phyloP scores from a whole-genome alignment of 208 protist genomes.

The Leishmania mexicana region DNA sequence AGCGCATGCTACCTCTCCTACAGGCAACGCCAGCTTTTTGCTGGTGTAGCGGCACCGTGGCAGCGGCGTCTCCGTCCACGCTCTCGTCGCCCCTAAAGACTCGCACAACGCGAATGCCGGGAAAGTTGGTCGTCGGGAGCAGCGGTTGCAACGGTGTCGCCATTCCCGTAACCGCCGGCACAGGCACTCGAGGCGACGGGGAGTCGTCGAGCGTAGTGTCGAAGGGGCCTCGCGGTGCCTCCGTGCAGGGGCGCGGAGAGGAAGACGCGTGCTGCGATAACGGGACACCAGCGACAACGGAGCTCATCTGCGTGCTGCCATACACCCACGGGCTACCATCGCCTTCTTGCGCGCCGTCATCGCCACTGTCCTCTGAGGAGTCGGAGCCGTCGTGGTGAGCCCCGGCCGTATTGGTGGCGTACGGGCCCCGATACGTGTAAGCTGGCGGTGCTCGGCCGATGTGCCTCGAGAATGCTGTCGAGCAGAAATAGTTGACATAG shows the following conservation, averaged over 20 bases:
- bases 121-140: not conserved
- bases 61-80: not conserved
- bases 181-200: not conserved
- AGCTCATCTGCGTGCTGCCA: not conserved
- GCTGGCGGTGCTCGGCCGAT: conserved; percentile 31
- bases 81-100: not conserved
- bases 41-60: not conserved
- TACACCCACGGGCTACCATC: not conserved
- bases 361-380: not conserved
- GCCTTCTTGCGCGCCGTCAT: not conserved
- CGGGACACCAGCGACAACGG: not conserved
- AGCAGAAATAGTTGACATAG: conserved; percentile 69
- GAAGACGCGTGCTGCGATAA: not conserved
- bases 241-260: too few relatives aligned
- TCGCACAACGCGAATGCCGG: not conserved
- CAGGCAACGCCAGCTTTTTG: not conserved
- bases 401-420: not conserved
- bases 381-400: conserved; percentile 15
- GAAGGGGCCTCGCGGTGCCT: not conserved
- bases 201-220: not conserved
- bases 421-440: conserved; percentile 18
- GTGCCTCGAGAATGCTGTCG: conserved; percentile 40
- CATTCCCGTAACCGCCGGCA: not conserved
- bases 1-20: not conserved
- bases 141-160: not conserved